Conservation (phyloP, 805 yeast genomes). For the Starmerella kuoi region DNA sequence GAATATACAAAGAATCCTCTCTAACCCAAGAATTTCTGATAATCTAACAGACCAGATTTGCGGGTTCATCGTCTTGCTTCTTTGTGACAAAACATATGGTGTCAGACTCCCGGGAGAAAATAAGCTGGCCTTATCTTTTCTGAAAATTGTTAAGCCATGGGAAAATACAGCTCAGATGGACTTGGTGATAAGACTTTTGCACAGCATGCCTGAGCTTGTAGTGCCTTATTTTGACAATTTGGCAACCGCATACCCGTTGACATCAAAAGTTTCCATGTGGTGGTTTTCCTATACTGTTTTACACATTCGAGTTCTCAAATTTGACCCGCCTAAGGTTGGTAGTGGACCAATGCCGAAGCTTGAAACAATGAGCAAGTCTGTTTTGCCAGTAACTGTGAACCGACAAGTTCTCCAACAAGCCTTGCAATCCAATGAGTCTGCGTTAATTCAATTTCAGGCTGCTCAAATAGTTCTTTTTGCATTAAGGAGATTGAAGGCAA, state of each 20-base stretch:
- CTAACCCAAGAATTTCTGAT: slow-evolving; percentile 26
- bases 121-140: slow-evolving; percentile 48
- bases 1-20: slow-evolving; percentile 43
- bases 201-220: slow-evolving; percentile 52
- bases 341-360: background rate
- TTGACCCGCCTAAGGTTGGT: background rate
- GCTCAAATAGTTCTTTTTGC: slow-evolving; percentile 46
- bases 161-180: slow-evolving; percentile 54
- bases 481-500: slow-evolving; percentile 40
- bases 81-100: slow-evolving; percentile 34
- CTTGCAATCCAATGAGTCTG: slow-evolving; percentile 36
- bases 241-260: slow-evolving; percentile 37
- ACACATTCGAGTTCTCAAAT: slow-evolving; percentile 44
- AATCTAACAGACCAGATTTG: slow-evolving; percentile 31
- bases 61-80: slow-evolving; percentile 38
- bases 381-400: slow-evolving; percentile 51
- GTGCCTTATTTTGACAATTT: slow-evolving; percentile 42
- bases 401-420: slow-evolving; percentile 47
- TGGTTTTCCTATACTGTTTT: slow-evolving; percentile 68
- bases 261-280: slow-evolving; percentile 67
- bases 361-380: slow-evolving; percentile 27
- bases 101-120: slow-evolving; percentile 38
- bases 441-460: slow-evolving; percentile 49
- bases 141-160: slow-evolving; percentile 68
- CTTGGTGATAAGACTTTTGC: slow-evolving; percentile 40